Conservation (phyloP, 305 asterid genomes). For the Fraxinus sp. region DNA sequence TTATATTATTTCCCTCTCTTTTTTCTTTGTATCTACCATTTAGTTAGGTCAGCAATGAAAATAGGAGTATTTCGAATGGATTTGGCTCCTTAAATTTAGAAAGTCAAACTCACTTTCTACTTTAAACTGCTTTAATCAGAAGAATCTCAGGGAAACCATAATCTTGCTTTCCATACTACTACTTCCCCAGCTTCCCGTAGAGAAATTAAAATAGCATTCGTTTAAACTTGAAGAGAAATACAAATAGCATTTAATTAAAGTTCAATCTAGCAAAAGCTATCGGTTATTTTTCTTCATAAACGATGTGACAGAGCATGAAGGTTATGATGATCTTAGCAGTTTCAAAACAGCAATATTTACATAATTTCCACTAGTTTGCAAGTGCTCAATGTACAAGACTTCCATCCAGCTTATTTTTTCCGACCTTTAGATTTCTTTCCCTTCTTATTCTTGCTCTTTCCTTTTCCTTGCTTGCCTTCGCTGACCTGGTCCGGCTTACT, state of each 20-base stretch:
- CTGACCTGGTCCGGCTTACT: background rate
- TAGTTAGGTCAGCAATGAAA: background rate
- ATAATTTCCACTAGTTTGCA: background rate
- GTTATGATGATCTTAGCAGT: background rate
- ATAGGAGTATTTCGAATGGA: too few species aligned
- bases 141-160: background rate
- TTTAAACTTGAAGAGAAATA: background rate
- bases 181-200: background rate
- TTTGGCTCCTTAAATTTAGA: background rate
- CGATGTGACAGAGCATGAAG: background rate
- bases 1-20: background rate
- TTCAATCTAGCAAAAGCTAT: background rate
- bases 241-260: background rate
- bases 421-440: background rate
- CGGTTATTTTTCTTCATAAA: background rate
- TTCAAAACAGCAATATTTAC: background rate
- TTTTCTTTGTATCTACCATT: too few species aligned
- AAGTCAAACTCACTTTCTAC: background rate
- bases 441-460: background rate
- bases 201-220: background rate
- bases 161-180: background rate
- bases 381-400: background rate
- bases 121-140: too few species aligned
- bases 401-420: background rate
- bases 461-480: background rate